Conservation (phyloP, 2,329 filamentous ascomycete genomes). For the Malbranchea cinnamomea region DNA sequence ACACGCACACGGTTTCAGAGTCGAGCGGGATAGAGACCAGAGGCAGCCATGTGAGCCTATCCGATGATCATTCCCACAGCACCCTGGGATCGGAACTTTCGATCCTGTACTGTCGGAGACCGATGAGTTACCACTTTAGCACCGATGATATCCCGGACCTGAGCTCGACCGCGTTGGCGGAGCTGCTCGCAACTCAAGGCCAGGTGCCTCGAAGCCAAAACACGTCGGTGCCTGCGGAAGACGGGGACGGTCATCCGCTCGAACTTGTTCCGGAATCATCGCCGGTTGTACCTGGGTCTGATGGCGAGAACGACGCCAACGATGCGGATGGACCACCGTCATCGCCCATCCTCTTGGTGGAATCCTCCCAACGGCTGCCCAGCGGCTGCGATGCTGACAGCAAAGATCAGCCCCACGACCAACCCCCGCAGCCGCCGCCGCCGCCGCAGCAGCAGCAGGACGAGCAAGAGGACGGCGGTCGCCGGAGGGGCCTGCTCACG, state of each 20-base stretch:
- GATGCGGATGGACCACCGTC: constrained; percentile 12
- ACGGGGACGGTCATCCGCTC: not conserved
- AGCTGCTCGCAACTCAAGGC: constrained; percentile 20
- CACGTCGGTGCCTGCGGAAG: not conserved
- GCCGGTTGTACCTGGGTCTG: constrained; percentile 15
- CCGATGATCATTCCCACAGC: not conserved
- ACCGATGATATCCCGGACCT: constrained; percentile 5
- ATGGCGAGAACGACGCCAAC: constrained; percentile 4
- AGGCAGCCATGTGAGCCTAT: not conserved
- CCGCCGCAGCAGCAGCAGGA: too few relatives aligned
- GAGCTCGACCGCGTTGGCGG: constrained; percentile 21
- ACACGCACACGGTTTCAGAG: too few relatives aligned
- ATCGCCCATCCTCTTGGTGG: constrained; percentile 23
- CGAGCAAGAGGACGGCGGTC: too few relatives aligned
- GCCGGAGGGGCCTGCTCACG: constrained; percentile 17
- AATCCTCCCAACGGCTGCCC: constrained; percentile 23
- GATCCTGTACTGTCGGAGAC: constrained; percentile 21
- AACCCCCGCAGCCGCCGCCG: not conserved
- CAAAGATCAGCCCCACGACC: not conserved
- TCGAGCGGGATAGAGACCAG: too few relatives aligned
- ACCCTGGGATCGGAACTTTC: constrained; percentile 3
- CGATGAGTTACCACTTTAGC: constrained; percentile 13
- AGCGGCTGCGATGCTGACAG: constrained; percentile 7
- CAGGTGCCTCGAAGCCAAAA: not conserved
- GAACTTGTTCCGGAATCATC: constrained; percentile 27